phyloP scores from a whole-genome alignment of 306 rosid species.

The Sicyos baderoa region DNA sequence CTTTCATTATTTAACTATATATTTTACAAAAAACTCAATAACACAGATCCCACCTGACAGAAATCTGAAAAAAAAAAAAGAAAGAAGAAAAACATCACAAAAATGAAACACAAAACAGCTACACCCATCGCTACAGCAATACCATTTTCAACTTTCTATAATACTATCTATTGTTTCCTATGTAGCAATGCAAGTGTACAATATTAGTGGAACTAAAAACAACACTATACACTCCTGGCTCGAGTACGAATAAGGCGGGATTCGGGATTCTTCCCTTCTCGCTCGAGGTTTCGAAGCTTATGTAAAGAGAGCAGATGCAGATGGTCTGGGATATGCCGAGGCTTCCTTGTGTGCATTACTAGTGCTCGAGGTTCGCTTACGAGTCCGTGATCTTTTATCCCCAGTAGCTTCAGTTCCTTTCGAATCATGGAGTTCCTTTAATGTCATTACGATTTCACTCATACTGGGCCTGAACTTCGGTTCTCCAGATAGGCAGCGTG shows the following conservation, averaged over 20 bases:
- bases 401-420: slow-evolving; percentile 9
- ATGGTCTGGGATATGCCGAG: slow-evolving; percentile 23
- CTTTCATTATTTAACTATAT: neutral
- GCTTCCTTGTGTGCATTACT: neutral
- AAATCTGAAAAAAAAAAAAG: neutral
- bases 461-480: slow-evolving; percentile 42
- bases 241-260: neutral
- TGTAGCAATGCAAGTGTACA: neutral
- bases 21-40: slow-evolving; percentile 1
- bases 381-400: slow-evolving; percentile 17
- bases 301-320: slow-evolving; percentile 20
- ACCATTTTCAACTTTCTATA: neutral
- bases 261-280: neutral
- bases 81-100: slow-evolving; percentile 10
- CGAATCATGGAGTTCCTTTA: slow-evolving; percentile 32
- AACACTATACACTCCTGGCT: slow-evolving; percentile 9
- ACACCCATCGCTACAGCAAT: neutral
- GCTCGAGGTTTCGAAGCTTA: neutral
- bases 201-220: neutral
- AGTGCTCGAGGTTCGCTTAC: neutral
- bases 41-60: slow-evolving; percentile 4
- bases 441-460: slow-evolving; percentile 27
- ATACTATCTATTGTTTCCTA: neutral
- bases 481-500: slow-evolving; percentile 35
- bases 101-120: slow-evolving; percentile 5